Evolutionary conservation across 805 yeast genomes (phyloP).

Genomic region (Schwanniomyces yamadae): DNA sequence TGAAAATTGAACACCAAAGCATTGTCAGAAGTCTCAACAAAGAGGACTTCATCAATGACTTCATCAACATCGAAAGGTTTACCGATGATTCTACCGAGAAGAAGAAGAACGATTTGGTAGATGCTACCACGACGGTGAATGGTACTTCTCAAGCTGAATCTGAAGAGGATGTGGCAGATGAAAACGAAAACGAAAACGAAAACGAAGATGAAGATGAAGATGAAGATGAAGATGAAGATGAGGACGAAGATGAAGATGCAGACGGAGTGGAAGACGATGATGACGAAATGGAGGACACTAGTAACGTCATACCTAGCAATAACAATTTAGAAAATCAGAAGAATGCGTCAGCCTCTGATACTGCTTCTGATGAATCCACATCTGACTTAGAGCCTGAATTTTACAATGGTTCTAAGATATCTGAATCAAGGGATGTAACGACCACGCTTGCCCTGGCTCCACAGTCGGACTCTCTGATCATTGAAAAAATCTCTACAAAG

Average conservation of each 20-base stretch:
- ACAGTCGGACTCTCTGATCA: background rate
- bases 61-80: constrained; percentile 22
- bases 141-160: too few relatives aligned
- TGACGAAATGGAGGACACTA: constrained; percentile 9
- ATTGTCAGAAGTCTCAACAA: constrained; percentile 18
- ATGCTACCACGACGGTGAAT: too few relatives aligned
- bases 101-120: too few relatives aligned
- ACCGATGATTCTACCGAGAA: too few relatives aligned
- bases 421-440: background rate
- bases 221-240: constrained; percentile 10
- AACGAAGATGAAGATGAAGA: constrained; percentile 13
- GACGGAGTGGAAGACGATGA: constrained; percentile 9
- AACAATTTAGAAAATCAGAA: too few relatives aligned
- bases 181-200: constrained; percentile 12
- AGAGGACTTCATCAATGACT: constrained; percentile 29
- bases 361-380: background rate
- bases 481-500: background rate
- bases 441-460: background rate
- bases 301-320: too few relatives aligned
- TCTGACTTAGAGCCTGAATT: background rate
- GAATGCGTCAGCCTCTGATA: too few relatives aligned
- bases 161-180: constrained; percentile 13
- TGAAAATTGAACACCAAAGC: constrained; percentile 17
- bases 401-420: too few relatives aligned
- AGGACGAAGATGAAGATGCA: constrained; percentile 1